Conservation (phyloP, 2,329 filamentous ascomycete genomes). For the Leptographium galeiforme region DNA sequence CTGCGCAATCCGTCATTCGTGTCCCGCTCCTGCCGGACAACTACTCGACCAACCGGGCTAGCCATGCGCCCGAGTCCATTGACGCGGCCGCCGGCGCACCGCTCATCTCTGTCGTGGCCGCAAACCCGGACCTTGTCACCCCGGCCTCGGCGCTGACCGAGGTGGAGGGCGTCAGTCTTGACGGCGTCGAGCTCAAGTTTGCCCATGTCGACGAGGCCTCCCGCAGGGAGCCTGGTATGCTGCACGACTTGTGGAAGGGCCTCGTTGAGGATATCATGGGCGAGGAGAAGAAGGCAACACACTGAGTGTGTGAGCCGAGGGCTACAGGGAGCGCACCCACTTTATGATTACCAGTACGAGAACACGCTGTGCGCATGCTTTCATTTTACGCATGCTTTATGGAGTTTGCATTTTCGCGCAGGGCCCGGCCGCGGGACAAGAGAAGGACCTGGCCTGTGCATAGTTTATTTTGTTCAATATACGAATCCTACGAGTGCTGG, state of each 20-base stretch:
- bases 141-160: constrained; percentile 37
- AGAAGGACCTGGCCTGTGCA: too few relatives aligned
- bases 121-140: constrained; percentile 38
- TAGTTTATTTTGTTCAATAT: too few relatives aligned
- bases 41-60: constrained; percentile 31
- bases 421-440: too few relatives aligned
- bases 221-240: constrained; percentile 25
- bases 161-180: constrained; percentile 43
- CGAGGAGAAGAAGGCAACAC: background rate
- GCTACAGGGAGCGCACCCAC: background rate
- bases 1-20: constrained; percentile 29
- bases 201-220: constrained; percentile 23
- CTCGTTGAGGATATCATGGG: constrained; percentile 19
- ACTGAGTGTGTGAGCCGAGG: background rate
- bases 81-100: constrained; percentile 27
- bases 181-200: constrained; percentile 42
- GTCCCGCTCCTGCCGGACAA: constrained; percentile 50
- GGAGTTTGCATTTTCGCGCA: too few relatives aligned
- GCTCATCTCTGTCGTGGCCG: constrained; percentile 42
- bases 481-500: too few relatives aligned
- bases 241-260: constrained; percentile 42
- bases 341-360: background rate
- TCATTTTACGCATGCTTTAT: background rate
- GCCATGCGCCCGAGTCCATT: constrained; percentile 27
- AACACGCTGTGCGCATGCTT: background rate